Base-by-base conservation (phyloP, 139 green algal genomes). In the Coelastrella sp. region DNA sequence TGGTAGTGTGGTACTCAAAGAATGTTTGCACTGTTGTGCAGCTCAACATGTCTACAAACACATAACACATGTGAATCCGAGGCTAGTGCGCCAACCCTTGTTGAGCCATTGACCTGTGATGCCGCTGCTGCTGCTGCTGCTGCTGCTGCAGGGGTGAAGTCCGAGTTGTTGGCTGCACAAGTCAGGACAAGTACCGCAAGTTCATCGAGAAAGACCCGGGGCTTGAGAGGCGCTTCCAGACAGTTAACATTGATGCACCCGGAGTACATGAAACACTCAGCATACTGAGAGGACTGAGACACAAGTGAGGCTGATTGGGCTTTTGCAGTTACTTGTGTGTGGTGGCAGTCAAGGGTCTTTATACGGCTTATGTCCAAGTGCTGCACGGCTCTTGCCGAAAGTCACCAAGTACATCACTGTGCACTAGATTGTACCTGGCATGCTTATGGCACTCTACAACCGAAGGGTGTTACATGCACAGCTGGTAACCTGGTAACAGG, bases 121-220 rank as follows among this genome's bases (percentile, higher is more conserved):
- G 8, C 61, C 61, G 19, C 7, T 17, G 7, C 22, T 80, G 74
- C 74, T 80, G 74, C 22, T 80, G 74, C 74, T 80, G 74, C 74
- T 80, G 57, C 23, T 80, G 22, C 7, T 80, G 74, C 78, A 86
- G 94, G 16, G 98, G 98, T 3, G 97, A 99, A 95, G 96, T 99
- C 92, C 96, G 98, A 54, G 99, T 97, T 94, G 98, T 99, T 54
- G 98, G 98, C 61, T 97, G 96, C 85, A 99, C 98, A 58, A 99
- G 97, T 3, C 95, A 98, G 32, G 98, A 99, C 91, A 98, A 99
- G 96, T 99, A 98, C 94, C 91, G 97, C 32, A 93, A 92, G 93
- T 97, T 99, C 95, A 99, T 99, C 65, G 98, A 99, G 96, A 99
- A 99, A 94, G 98, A 99, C 93, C 96, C 98, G 6, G 98, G 97